Conservation (phyloP, 1,284 basidiomycete genomes). For the Ustilago cynodontis region DNA sequence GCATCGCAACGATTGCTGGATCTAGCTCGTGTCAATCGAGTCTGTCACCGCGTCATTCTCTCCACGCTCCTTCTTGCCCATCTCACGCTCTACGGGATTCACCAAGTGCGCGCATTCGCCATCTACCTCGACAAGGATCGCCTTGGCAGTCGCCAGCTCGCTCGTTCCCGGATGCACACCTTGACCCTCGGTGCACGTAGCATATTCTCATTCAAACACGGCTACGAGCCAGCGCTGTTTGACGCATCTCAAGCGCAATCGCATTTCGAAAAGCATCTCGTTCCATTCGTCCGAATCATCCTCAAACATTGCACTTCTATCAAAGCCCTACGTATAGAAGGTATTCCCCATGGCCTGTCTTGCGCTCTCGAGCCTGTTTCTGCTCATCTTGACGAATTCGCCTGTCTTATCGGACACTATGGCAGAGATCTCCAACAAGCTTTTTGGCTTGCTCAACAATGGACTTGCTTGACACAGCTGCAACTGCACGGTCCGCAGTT, state of each 20-base stretch:
- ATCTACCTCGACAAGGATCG: conserved; percentile 27
- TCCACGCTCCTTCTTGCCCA: conserved; percentile 14
- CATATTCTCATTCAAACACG: not conserved
- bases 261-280: conserved; percentile 24
- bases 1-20: conserved; percentile 14
- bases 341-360: conserved; percentile 21
- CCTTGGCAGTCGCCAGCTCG: conserved; percentile 12
- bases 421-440: conserved; percentile 23
- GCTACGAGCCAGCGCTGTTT: conserved; percentile 30
- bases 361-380: not conserved
- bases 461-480: conserved; percentile 19
- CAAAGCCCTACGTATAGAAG: conserved; percentile 26
- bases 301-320: conserved; percentile 11
- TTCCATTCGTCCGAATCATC: conserved; percentile 19
- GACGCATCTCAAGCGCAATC: conserved; percentile 44
- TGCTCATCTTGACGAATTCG: not conserved
- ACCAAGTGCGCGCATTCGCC: conserved; percentile 27
- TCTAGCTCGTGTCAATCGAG: conserved; percentile 26
- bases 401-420: conserved; percentile 34
- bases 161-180: conserved; percentile 6
- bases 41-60: conserved; percentile 26
- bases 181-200: conserved; percentile 21
- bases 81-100: conserved; percentile 19
- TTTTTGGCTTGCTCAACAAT: conserved; percentile 30
- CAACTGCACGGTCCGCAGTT: conserved; percentile 46